Base-by-base conservation (phyloP, 345 rosid genomes). In the Gossypium arboreum region DNA sequence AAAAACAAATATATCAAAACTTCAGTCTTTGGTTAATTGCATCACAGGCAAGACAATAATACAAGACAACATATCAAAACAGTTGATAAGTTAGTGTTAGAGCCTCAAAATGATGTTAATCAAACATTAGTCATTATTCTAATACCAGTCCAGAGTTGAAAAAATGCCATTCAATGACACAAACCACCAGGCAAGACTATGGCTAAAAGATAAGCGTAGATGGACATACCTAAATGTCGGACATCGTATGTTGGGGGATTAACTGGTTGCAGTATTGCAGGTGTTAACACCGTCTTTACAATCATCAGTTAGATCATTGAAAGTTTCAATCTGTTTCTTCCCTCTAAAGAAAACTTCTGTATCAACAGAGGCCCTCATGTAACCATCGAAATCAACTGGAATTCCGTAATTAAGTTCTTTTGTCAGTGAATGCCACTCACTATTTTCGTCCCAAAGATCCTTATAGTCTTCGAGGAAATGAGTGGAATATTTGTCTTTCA, bases 261-360 rank as follows among this genome's bases (percentile, higher is more conserved):
- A 24, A 59, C 41, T 59, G 41, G 64, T 8, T 59, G 41, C 39
- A 59, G 8, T 59, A 12, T 59, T 59, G 41, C 64, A 59, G 64
- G 39, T 59, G 34, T 59, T 25, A 12, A 25, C 41, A 12, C 64
- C 64, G 0, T 59, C 96, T 85, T 90, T 94, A 82, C 98, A 94
- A 81, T 93, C 97, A 3, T 87, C 87, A 2, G 97, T 95, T 8
- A 59, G 64, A 59, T 59, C 64, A 25, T 58, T 59, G 64, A 6
- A 59, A 24, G 64, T 12, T 17, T 59, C 41, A 4, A 59, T 59
- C 64, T 59, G 39, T 17, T 24, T 25, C 64, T 59, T 59, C 41
- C 64, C 64, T 25, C 64, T 59, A 34, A 59, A 13, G 64, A 59
- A 59, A 25, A 59, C 64, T 59, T 59, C 64, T 24, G 63, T 24